Percentiles rank a stretch among this genome's conserved stretches.
These are phyloP conservation scores for Myochromella boudieri DNA, from an alignment of 768 basidiomycete species.

Conservation along the genomic window DNA sequence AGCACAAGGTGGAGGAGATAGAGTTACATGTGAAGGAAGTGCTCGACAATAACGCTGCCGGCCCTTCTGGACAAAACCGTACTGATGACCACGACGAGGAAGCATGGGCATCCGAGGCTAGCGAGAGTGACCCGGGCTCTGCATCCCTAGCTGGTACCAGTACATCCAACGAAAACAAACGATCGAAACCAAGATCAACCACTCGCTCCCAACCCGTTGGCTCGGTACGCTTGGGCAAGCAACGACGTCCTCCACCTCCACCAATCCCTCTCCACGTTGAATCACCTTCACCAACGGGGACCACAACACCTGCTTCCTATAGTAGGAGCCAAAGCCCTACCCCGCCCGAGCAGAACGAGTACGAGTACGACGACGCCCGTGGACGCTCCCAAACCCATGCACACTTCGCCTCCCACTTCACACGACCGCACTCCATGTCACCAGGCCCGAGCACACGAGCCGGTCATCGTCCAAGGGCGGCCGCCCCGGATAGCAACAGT, in stretches of 20 bases:
- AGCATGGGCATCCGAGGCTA: conserved; percentile 64
- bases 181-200: conserved; percentile 10
- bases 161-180: conserved; percentile 15
- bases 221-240: conserved; percentile 9
- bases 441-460: conserved; percentile 1
- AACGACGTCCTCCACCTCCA: conserved; percentile 8
- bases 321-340: too few species aligned
- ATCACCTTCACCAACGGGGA: conserved; percentile 5
- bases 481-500: too few species aligned
- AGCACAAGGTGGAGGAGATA: conserved; percentile 13
- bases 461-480: conserved; percentile 12
- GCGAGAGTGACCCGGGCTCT: conserved; percentile 13
- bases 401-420: not conserved
- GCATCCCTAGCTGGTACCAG: not conserved
- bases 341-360: too few species aligned
- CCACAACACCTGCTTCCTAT: not conserved
- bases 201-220: conserved; percentile 9
- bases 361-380: conserved; percentile 8
- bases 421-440: not conserved
- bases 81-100: conserved; percentile 52
- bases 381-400: conserved; percentile 7
- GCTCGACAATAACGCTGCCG: conserved; percentile 8
- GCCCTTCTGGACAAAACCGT: conserved; percentile 13
- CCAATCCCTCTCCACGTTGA: not conserved
- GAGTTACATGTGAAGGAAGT: conserved; percentile 13